Evolutionary conservation across 2,329 filamentous ascomycete genomes (phyloP), one percentile per base, ranked within the genome.

Genomic region (Xylariaceae sp.): DNA sequence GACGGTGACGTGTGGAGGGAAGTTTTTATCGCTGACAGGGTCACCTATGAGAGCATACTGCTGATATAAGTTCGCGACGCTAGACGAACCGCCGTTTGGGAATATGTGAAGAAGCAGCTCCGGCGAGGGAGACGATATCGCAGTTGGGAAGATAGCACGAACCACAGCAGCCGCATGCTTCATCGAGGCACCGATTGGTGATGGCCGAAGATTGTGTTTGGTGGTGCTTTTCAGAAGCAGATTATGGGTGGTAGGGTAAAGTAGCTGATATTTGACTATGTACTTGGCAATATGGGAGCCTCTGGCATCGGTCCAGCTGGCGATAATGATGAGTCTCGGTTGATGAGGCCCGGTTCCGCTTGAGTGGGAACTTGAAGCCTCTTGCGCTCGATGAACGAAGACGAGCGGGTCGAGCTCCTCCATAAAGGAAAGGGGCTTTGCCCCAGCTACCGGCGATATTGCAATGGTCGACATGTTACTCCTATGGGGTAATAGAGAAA

Each of bases 281-380:
- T 71, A 71, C 48, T 70, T 71, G 19, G 60, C 62, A 43, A 72
- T 65, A 58, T 71, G 66, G 14, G 53, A 48, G 18, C 65, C 60
- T n/a, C 51, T 61, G 14, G 70, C 70, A 39, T 59, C 65, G 60
- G 67, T 69, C 69, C 69, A 71, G 9, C 66, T 60, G 31, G 61
- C 60, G 48, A 71, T 47, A 47, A 71, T 54, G 49, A 72, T 61
- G 22, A 70, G 59, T 42, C 63, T 62, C 7, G 69, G 66, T 33
- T 39, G 14, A 9, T 42, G 39, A n/a, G 39, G 12, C 39, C 13
- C 10, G 17, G 39, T 18, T 42, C 10, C 13, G 17, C n/a, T n/a
- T n/a, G n/a, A n/a, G n/a, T n/a, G n/a, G n/a, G n/a, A n/a, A 18
- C 39, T 18, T 14, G 39, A 42, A 42, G 39, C 9, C 39, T 42